Base-by-base conservation (phyloP, 345 rosid species). In the Arabidopsis arenosa region DNA sequence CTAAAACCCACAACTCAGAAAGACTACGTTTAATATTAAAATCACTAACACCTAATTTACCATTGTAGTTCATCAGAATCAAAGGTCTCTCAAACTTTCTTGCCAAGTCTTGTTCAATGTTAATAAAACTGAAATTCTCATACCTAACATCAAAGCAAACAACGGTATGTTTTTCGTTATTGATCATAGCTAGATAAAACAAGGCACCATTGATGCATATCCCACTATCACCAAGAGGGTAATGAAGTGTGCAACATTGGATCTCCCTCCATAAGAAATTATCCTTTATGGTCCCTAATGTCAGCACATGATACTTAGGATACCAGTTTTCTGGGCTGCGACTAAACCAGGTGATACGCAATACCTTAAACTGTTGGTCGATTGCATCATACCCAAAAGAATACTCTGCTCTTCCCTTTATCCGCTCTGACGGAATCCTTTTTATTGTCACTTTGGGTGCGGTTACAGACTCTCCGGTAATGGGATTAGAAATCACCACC, bases 381-480 rank as follows among this genome's bases (percentile, higher is more conserved):
- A 59, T 45, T 21, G 75, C 58, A 47, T 70, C 66, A 59, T 70
- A 70, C 1, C 66, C 75, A 2, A 47, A 32, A 13, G 5, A n/a
- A 45, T 57, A 57, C 5, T 2, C 6, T 13, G 2, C 15, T 13
- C 3, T 44, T 44, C 5, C 17, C 6, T 37, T 37, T 37, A 9
- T 2, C 40, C 40, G 0, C 11, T 37, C 11, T 37, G 11, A 8
- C 10, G 0, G 8, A 2, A 8, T 37, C 10, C 0, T 1, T 4
- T 15, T 5, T 13, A 32, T 54, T 17, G 3, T 10, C 47, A 43
- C 4, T 14, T 14, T 41, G 11, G 73, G 63, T 15, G 15, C 3
- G 39, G 32, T 41, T 9, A 69, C n/a, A 43, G 1, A 41, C 18
- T 69, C 52, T 55, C 63, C 30, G 1, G 63, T 68, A 18, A 68